A percentile compares a stretch with the other conserved stretches of the same genome.
phyloP scores from a whole-genome alignment of 805 yeast species.

The Nakazawaea ambrosiae region DNA sequence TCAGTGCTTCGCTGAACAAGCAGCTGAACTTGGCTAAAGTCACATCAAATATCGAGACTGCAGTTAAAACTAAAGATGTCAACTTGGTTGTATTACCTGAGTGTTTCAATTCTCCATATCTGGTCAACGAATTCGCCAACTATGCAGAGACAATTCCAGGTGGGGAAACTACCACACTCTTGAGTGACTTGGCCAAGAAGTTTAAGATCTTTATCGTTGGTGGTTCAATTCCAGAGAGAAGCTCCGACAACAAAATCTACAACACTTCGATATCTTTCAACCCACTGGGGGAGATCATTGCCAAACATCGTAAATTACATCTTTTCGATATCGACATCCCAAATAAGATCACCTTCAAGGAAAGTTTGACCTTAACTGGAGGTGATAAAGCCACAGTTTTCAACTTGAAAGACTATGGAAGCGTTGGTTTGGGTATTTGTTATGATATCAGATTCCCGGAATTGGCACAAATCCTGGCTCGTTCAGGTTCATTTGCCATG shows the following conservation, averaged over 20 bases:
- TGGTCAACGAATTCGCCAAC: conserved; percentile 76
- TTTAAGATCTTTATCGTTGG: conserved; percentile 67
- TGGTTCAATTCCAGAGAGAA: conserved; percentile 86
- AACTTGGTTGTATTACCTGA: conserved; percentile 87
- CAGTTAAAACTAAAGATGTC: conserved; percentile 47
- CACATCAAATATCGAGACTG: conserved; percentile 53
- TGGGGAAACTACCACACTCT: conserved; percentile 58
- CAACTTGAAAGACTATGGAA: conserved; percentile 55
- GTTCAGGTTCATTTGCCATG: conserved; percentile 68
- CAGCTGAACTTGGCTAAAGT: conserved; percentile 69
- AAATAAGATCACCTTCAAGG: conserved; percentile 82
- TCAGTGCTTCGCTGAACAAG: conserved; percentile 78
- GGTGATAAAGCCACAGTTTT: conserved; percentile 81
- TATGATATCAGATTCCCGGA: conserved; percentile 81
- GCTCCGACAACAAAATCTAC: conserved; percentile 50
- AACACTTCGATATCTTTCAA: conserved; percentile 72
- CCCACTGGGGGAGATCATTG: conserved; percentile 69
- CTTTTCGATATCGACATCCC: conserved; percentile 91
- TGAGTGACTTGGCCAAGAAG: conserved; percentile 61
- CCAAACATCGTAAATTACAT: conserved; percentile 87
- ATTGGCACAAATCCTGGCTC: conserved; percentile 60
- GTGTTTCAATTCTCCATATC: conserved; percentile 93
- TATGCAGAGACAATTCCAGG: conserved; percentile 84
- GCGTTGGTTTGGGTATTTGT: conserved; percentile 80
- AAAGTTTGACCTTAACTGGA: conserved; percentile 65